Evolutionary conservation across 495 filamentous ascomycete species (phyloP), one percentile per base, ranked within the genome.

Genomic region (Diplogelasinospora grovesii): DNA sequence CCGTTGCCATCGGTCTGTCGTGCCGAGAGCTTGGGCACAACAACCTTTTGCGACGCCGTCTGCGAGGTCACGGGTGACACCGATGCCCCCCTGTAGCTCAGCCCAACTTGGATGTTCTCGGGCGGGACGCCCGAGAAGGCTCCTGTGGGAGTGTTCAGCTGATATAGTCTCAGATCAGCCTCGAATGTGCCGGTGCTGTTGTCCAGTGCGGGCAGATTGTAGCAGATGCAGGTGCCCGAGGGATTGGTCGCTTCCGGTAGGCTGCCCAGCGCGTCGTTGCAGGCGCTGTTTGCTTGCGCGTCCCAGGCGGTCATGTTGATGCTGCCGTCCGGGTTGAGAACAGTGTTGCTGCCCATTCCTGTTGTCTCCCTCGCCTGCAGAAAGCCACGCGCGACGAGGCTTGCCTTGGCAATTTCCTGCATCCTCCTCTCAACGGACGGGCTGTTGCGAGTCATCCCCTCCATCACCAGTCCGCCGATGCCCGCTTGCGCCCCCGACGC

Each of bases 141-240:
- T 11, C 73, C 78, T 0, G 60, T 70, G 20, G 83, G 70, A 8
- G 54, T 49, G 7, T 73, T 72, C 29, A 86, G 57, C 46, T 74
- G 75, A 59, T 80, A 87, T 32, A 88, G 63, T 39, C 83, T 69
- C 15, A 88, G 42, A 52, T 87, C 85, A 16, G 82, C 81, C 56
- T 79, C 68, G 53, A 89, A 88, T 1, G 77, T 63, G 8, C 84
- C 84, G 5, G 71, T 77, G 1, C 46, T 51, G 53, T 70, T 79
- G 57, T 86, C 66, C 31, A 83, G 65, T 16, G 68, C 69, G 13
- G 74, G 76, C 3, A 89, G 49, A 49, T 88, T 89, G 57, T 86
- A 89, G 70, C 84, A 89, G 22, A 81, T 72, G n/a, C 77, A 76
- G n/a, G 85, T 66, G 10, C 84, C 85, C 1, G 81, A 77, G 3